phyloP scores from a whole-genome alignment of 139 green algal genomes.

The Haematococcus lacustris region DNA sequence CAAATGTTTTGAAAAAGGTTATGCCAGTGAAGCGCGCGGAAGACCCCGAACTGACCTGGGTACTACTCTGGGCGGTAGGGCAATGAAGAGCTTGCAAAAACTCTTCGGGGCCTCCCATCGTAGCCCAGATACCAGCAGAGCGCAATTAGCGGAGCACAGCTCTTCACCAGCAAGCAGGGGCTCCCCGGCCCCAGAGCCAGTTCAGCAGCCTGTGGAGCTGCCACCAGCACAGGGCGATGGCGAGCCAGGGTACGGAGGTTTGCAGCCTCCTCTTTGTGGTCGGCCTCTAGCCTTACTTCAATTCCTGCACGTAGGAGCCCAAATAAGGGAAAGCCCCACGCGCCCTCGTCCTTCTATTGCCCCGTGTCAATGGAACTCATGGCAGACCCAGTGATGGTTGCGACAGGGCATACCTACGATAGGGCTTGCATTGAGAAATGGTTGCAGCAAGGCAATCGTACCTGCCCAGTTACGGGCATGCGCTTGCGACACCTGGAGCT shows the following conservation, averaged over 20 bases:
- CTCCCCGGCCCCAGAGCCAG: not conserved
- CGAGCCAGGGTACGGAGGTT: not conserved
- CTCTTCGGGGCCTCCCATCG: not conserved
- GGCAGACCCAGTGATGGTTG: slow-evolving; percentile 87
- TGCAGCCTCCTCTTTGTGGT: no score
- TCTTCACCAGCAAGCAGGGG: not conserved
- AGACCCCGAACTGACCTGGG: no score
- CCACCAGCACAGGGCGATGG: not conserved
- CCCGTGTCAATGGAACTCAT: slow-evolving; percentile 90
- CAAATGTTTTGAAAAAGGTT: not conserved
- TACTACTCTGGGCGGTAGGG: not conserved
- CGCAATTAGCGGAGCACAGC: not conserved
- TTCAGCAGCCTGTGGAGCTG: not conserved
- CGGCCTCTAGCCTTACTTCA: no score
- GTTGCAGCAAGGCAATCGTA: slow-evolving; percentile 79
- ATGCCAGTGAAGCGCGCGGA: not conserved
- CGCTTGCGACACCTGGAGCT: slow-evolving; percentile 83
- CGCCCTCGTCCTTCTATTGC: slow-evolving; percentile 66
- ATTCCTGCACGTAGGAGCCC: no score
- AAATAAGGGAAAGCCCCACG: no score
- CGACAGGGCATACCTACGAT: slow-evolving; percentile 92
- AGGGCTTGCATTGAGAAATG: slow-evolving; percentile 81
- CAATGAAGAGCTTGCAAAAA: not conserved
- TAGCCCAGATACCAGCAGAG: not conserved
- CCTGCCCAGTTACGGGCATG: slow-evolving; percentile 86